Conservation (phyloP, 305 asterid genomes). For the Fraxinus sp. region DNA sequence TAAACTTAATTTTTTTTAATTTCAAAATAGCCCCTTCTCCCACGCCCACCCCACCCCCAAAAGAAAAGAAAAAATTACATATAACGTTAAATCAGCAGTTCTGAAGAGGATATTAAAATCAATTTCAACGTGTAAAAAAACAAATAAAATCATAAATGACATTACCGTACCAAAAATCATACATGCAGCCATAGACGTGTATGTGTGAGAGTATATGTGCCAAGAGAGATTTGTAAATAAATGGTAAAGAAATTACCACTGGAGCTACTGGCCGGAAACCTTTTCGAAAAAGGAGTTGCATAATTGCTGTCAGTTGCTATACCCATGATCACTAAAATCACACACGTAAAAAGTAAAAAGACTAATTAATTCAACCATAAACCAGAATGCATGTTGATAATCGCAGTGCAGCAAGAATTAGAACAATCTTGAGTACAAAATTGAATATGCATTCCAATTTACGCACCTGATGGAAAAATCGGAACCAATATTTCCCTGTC, state of each 20-base stretch:
- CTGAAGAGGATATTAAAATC: not conserved
- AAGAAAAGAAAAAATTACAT: not conserved
- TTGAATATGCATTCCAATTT: not conserved
- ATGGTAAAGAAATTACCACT: conserved; percentile 25
- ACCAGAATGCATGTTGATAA: conserved; percentile 18
- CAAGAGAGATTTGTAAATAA: not conserved
- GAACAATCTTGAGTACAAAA: not conserved
- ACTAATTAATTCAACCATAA: conserved; percentile 12
- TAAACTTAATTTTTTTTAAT: not conserved
- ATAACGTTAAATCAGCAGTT: not conserved
- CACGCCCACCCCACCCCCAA: not conserved
- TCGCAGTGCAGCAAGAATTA: conserved; percentile 4
- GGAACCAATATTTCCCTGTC: not conserved
- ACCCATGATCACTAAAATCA: conserved; percentile 35
- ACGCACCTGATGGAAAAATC: not conserved
- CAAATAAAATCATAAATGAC: not conserved
- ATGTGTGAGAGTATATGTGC: not conserved
- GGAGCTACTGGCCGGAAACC: conserved; percentile 31
- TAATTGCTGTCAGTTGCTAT: conserved; percentile 24
- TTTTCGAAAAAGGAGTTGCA: conserved; percentile 27
- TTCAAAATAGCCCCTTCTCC: not conserved
- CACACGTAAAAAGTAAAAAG: conserved; percentile 11
- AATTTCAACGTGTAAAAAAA: not conserved
- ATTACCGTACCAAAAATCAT: not conserved
- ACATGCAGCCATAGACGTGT: not conserved